Percentiles rank a stretch among this genome's conserved stretches.
Conservation (phyloP, 1,284 basidiomycete genomes). For the Ceratobasidium papillatum region DNA sequence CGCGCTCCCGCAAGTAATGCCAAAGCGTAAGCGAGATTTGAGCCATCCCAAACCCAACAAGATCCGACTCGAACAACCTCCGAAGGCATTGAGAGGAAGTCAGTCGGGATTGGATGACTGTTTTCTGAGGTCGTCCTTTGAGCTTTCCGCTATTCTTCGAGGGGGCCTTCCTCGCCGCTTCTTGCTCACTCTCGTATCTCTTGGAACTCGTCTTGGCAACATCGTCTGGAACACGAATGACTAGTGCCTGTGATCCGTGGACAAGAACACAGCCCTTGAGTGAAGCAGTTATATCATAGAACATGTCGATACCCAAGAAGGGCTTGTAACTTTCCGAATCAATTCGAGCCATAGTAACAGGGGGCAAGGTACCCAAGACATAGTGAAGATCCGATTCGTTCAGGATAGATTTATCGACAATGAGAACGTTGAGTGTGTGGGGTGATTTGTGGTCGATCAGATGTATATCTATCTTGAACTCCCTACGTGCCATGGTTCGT, state of each 20-base stretch:
- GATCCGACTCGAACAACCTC: conserved; percentile 5
- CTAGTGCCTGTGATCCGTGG: neutral
- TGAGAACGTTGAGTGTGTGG: neutral
- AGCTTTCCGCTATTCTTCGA: neutral
- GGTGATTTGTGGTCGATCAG: neutral
- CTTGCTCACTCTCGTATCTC: conserved; percentile 10
- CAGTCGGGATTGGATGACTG: neutral
- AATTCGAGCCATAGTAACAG: neutral
- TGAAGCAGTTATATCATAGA: conserved; percentile 9
- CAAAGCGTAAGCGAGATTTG: conserved; percentile 27
- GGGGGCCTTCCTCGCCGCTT: too few relatives aligned
- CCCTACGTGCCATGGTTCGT: neutral
- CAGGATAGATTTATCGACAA: conserved; percentile 11
- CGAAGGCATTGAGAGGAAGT: neutral
- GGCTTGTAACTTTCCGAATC: conserved; percentile 2
- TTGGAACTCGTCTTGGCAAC: conserved; percentile 10
- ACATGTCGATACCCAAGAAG: conserved; percentile 15
- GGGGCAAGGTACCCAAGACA: neutral
- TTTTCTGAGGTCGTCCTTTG: conserved; percentile 10
- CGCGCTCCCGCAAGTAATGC: conserved; percentile 21
- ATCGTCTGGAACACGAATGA: conserved; percentile 1
- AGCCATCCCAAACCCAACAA: conserved; percentile 25
- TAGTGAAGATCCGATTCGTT: conserved; percentile 1
- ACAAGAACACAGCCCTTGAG: conserved; percentile 20
- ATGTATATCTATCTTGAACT: neutral